These are phyloP conservation scores for Parathielavia hyrcaniae DNA, from an alignment of 495 filamentous ascomycete species.

Conservation along the genomic window DNA sequence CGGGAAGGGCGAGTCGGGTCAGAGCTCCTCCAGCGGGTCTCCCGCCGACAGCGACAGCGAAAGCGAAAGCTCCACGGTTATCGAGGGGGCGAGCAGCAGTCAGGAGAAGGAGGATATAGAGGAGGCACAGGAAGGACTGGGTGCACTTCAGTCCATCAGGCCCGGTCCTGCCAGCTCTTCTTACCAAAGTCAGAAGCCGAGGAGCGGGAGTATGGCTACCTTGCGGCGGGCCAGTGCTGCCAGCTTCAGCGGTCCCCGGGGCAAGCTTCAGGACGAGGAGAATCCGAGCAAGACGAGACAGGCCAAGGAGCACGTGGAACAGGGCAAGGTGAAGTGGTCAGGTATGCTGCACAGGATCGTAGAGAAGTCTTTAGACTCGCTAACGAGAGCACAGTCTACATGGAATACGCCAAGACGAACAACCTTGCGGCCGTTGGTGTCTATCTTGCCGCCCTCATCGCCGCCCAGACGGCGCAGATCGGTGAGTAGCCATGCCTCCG, in stretches of 20 bases:
- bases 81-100: slow-evolving; percentile 42
- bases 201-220: slow-evolving; percentile 65
- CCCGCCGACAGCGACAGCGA: slow-evolving; percentile 50
- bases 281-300: slow-evolving; percentile 71
- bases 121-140: slow-evolving; percentile 62
- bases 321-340: slow-evolving; percentile 96
- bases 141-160: slow-evolving; percentile 66
- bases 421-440: slow-evolving; percentile 77
- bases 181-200: slow-evolving; percentile 39
- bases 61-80: slow-evolving; percentile 56
- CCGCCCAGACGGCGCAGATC: slow-evolving; percentile 74
- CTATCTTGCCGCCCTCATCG: slow-evolving; percentile 71
- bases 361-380: slow-evolving; percentile 8
- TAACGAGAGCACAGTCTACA: slow-evolving; percentile 52
- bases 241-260: slow-evolving; percentile 78
- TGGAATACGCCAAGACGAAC: slow-evolving; percentile 87
- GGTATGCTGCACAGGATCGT: slow-evolving; percentile 32
- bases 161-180: slow-evolving; percentile 38
- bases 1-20: slow-evolving; percentile 46
- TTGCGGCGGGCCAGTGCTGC: slow-evolving; percentile 85
- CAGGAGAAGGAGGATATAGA: slow-evolving; percentile 57
- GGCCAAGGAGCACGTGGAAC: slow-evolving; percentile 76
- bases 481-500: slow-evolving; percentile 35
- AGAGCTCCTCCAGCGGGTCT: slow-evolving; percentile 26
- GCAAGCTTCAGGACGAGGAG: slow-evolving; percentile 80